phyloP scores from a whole-genome alignment of 257 asterid species.

The Solanum neorickii region DNA sequence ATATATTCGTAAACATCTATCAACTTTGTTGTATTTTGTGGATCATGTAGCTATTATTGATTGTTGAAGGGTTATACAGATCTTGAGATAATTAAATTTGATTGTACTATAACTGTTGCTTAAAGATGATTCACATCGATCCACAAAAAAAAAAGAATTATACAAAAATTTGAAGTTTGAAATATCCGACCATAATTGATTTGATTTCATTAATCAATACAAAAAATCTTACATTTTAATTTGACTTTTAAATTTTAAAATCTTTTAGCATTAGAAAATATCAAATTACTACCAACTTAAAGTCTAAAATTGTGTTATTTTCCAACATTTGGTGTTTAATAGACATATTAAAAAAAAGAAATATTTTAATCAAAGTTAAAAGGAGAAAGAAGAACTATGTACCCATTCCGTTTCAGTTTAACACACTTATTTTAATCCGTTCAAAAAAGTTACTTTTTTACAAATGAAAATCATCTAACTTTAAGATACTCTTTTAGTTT shows the following conservation, averaged over 20 bases:
- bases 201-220: too few species aligned
- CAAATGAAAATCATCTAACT: too few species aligned
- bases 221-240: too few species aligned
- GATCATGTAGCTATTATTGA: background rate
- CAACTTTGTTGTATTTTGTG: background rate
- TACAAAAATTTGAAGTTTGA: too few species aligned
- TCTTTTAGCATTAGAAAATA: background rate
- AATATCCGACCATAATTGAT: background rate
- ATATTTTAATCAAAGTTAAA: too few species aligned
- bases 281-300: background rate
- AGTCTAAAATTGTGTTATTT: background rate
- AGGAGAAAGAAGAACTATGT: background rate
- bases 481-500: too few species aligned
- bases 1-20: background rate
- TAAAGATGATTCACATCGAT: background rate
- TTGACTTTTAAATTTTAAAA: background rate
- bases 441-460: too few species aligned
- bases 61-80: background rate
- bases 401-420: background rate
- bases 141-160: background rate
- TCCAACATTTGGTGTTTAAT: background rate
- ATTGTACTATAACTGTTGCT: background rate
- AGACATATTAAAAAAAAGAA: too few species aligned
- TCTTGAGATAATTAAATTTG: background rate
- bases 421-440: background rate